Evolutionary conservation across 768 basidiomycete genomes (phyloP), one percentile per base, ranked within the genome.

Genomic region (Phlegmacium glaucopus): DNA sequence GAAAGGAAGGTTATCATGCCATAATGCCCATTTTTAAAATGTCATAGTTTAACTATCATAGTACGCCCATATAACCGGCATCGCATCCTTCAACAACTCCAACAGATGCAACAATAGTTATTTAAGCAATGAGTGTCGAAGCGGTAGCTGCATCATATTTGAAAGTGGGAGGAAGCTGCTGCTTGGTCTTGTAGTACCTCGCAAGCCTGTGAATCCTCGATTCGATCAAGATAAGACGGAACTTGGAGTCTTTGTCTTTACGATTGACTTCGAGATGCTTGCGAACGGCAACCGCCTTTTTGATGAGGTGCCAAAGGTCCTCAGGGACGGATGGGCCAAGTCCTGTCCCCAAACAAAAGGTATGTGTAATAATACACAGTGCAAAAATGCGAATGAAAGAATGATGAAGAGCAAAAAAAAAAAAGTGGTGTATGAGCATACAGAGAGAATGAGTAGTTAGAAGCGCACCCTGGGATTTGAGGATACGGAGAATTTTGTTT

Each of bases 291-390:
- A 99, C 94, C 70, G 95, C 95, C 85, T 97, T 99, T 86, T 97
- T 97, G 83, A 98, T 87, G 72, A 96, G 86, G 82, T 93, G 87
- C 88, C 92, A 96, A 54, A 97, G 88, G 82, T 96, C 95, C 83
- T 99, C 95, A 61, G 95, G 95, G 77, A 98, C 90, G 73, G 85
- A 80, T 63, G 95, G 94, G 69, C 86, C 94, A 75, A 98, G 89
- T 74, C 91, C 94, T 95, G 74, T 76, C 70, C 71, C 69, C 74
- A 75, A 74, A 77, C 69, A 75, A 76, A 77, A 72, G 72, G 71
- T 57, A 59, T 62, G 48, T 68, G 55, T 57, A 58, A 52, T 60
- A 54, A 48, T 44, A 44, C 40, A 53, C 28, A 39, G 44, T 50
- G 48, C 50, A 49, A 51, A 46, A 5, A 32, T 39, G 39, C 52